Evolutionary conservation across 139 green algal species (phyloP).

Genomic region (Gonium pectorale): DNA sequence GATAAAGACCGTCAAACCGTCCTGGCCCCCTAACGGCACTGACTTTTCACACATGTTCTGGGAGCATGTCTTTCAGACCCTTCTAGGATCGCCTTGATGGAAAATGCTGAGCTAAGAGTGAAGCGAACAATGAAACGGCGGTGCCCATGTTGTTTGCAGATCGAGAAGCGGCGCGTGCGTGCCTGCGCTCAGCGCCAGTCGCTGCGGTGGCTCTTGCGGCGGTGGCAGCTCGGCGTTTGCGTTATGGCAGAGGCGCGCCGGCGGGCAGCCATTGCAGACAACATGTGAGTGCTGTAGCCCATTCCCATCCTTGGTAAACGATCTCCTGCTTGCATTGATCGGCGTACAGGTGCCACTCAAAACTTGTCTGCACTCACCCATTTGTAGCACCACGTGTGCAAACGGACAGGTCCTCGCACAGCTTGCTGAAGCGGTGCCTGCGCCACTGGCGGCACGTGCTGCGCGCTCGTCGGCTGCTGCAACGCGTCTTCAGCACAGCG

Average conservation of each 20-base stretch:
- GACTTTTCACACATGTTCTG: too few species aligned
- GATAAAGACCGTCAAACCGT: too few species aligned
- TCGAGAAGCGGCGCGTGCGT: neutral
- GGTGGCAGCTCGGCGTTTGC: neutral
- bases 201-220: neutral
- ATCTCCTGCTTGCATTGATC: too few species aligned
- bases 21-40: too few species aligned
- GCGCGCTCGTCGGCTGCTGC: neutral
- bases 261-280: neutral
- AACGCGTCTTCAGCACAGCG: neutral
- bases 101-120: neutral
- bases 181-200: neutral
- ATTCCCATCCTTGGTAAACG: too few species aligned
- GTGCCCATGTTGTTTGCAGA: neutral
- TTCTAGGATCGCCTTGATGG: too few species aligned
- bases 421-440: neutral
- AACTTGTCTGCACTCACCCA: too few species aligned
- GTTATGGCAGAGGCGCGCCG: too few species aligned
- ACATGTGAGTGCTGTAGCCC: neutral
- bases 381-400: too few species aligned
- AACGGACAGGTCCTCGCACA: slow-evolving; percentile 2
- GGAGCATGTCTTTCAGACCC: too few species aligned
- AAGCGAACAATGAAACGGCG: neutral
- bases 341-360: too few species aligned
- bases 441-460: neutral